A percentile compares a stretch with the other conserved stretches of the same genome.
These are phyloP conservation scores for Lasiosphaeriaceae sp. DNA, from an alignment of 495 filamentous ascomycete genomes.

Conservation along the genomic window DNA sequence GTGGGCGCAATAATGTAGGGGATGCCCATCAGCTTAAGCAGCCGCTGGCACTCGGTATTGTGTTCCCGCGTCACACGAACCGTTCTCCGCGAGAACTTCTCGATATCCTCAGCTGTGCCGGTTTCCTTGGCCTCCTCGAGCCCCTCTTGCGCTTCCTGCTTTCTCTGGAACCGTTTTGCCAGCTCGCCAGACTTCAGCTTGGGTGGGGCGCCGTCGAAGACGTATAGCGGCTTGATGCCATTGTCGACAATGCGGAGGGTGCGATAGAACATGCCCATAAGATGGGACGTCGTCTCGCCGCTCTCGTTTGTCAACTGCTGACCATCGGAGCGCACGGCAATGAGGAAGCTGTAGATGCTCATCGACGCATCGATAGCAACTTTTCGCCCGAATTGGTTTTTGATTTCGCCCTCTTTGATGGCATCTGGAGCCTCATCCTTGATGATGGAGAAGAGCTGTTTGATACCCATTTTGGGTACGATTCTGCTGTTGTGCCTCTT, in stretches of 20 bases:
- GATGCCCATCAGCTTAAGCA: slow-evolving; percentile 91
- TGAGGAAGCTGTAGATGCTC: slow-evolving; percentile 98
- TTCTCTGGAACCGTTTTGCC: slow-evolving; percentile 88
- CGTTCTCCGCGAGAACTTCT: slow-evolving; percentile 94
- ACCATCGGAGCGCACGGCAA: slow-evolving; percentile 93
- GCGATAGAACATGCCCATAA: slow-evolving; percentile 99
- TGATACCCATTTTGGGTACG: slow-evolving; percentile 76
- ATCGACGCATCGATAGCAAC: slow-evolving; percentile 96
- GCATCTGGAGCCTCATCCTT: slow-evolving; percentile 88
- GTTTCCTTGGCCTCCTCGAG: slow-evolving; percentile 96
- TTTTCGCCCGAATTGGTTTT: slow-evolving; percentile 95
- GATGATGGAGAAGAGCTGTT: slow-evolving; percentile 81
- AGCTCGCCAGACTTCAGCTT: slow-evolving; percentile 96
- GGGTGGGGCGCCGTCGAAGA: slow-evolving; percentile 94
- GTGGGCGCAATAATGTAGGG: slow-evolving; percentile 94
- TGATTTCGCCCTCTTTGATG: slow-evolving; percentile 95
- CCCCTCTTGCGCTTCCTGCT: slow-evolving; percentile 80
- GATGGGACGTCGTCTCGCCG: slow-evolving; percentile 93
- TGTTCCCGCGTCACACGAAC: slow-evolving; percentile 95
- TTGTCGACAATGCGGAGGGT: slow-evolving; percentile 97
- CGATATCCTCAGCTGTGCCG: slow-evolving; percentile 91
- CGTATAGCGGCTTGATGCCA: slow-evolving; percentile 96
- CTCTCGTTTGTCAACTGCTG: slow-evolving; percentile 91
- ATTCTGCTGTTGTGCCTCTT: no score
- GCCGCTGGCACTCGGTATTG: slow-evolving; percentile 86